Base-by-base conservation (phyloP, 2,329 filamentous ascomycete species). In the Stagonosporopsis cucurbitacearum region DNA sequence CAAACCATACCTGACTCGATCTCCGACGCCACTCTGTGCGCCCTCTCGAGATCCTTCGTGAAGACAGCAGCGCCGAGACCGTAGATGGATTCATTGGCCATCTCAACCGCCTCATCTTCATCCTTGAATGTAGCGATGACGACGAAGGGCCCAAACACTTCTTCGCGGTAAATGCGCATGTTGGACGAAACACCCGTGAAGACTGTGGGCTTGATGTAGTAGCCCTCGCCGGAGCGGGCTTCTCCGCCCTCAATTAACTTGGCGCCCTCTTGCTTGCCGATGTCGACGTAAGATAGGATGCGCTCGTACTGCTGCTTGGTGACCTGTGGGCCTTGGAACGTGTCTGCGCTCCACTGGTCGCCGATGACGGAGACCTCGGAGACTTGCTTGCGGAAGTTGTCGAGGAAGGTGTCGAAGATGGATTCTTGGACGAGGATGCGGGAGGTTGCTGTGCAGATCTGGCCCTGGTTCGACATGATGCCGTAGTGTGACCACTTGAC, bases 21-120 rank as follows among this genome's bases (percentile, higher is more conserved):
- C 0, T 67, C 72, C 53, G 75, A 77, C 2, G 75, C 75, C 8
- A 78, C 74, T 6, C 76, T 68, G 44, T 79, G 41, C 4, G 77
- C 74, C 19, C 72, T 65, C 45, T 69, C 66, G 26, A 75, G 69
- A 57, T 75, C 65, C 52, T 75, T 76, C 9, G 91, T 95, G 80
- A 93, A 95, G 76, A 94, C 90, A 56, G 91, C 89, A 6, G 88
- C 87, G 65, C 91, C 91, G 8, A 52, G 48, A 6, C 55, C 53
- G 15, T 54, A 58, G 28, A 45, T 56, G 20, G 52, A 47, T 11
- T 58, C 51, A 19, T 58, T 55, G 4, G 56, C 56, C 42, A 55
- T 47, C 19, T 50, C 46, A 6, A 55, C 48, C 3, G 51, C 56
- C 30, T 58, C 56, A 4, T 55, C 56, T 32, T 58, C 56, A 6